These are phyloP conservation scores for Eimeria nieschulzi DNA, from an alignment of 169 alveolate genomes.

Conservation along the genomic window DNA sequence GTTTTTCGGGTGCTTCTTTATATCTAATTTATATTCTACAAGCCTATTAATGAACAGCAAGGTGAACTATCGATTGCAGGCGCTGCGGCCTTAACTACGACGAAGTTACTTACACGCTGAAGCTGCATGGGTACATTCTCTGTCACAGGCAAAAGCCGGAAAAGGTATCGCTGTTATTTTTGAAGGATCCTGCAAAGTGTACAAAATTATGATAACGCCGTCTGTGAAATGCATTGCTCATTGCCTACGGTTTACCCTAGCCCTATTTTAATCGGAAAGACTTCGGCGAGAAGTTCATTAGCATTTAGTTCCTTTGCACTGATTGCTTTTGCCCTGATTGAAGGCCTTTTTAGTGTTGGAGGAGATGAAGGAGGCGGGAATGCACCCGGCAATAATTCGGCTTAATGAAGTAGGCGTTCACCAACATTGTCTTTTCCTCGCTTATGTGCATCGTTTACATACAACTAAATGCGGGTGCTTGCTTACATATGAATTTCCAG, in stretches of 20 bases:
- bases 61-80: background rate
- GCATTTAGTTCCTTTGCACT: background rate
- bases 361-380: constrained; percentile 86
- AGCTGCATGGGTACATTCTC: constrained; percentile 82
- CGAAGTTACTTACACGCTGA: constrained; percentile 86
- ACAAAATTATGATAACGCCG: no score
- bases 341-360: constrained; percentile 86
- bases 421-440: background rate
- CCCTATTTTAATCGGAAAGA: no score
- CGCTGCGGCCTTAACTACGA: constrained; percentile 75
- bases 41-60: background rate
- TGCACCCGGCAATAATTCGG: constrained; percentile 86
- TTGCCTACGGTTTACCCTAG: no score
- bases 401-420: constrained; percentile 76
- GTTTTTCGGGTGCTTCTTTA: background rate
- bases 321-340: background rate
- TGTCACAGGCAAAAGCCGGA: constrained; percentile 81
- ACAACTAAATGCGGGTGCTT: no score
- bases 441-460: no score
- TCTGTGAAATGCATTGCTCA: no score
- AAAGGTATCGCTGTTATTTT: constrained; percentile 54
- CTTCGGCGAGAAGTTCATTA: no score
- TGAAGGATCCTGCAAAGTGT: no score
- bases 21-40: background rate
- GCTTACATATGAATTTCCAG: no score